phyloP scores from a whole-genome alignment of 345 rosid genomes.

The Pugionium cornutum region DNA sequence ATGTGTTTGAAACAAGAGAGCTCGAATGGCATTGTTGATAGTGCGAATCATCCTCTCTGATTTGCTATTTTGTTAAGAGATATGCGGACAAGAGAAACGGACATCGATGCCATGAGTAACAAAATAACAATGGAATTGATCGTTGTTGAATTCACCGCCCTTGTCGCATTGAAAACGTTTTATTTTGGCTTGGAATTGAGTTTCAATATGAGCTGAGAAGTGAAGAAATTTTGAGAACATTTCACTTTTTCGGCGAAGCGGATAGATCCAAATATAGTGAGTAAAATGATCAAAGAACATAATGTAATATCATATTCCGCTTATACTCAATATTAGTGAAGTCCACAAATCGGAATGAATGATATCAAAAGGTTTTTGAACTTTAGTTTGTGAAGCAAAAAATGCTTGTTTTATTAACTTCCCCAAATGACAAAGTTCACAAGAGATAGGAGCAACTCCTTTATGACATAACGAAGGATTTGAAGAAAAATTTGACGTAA shows the following conservation, averaged over 20 bases:
- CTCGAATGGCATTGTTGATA: not conserved
- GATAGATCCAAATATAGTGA: conserved; percentile 1
- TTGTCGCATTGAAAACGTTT: not conserved
- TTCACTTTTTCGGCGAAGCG: not conserved
- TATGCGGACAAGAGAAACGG: not conserved
- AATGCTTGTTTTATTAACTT: not conserved
- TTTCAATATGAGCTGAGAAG: not conserved
- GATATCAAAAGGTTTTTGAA: not conserved
- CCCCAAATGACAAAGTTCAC: not conserved
- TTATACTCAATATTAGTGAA: not conserved
- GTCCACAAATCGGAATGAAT: not conserved
- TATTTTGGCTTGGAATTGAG: not conserved
- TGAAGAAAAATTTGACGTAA: not conserved
- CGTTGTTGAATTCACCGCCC: not conserved
- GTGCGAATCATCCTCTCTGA: not conserved
- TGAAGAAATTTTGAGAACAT: not conserved
- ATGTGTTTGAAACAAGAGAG: not conserved
- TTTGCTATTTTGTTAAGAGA: not conserved
- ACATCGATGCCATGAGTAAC: not conserved
- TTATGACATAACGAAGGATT: too few species aligned
- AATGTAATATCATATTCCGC: not conserved
- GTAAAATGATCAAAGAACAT: not conserved
- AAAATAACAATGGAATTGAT: not conserved
- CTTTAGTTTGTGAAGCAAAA: not conserved
- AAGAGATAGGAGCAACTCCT: not conserved